Conservation (phyloP, 169 alveolate species). For the Perkinsus chesapeaki region DNA sequence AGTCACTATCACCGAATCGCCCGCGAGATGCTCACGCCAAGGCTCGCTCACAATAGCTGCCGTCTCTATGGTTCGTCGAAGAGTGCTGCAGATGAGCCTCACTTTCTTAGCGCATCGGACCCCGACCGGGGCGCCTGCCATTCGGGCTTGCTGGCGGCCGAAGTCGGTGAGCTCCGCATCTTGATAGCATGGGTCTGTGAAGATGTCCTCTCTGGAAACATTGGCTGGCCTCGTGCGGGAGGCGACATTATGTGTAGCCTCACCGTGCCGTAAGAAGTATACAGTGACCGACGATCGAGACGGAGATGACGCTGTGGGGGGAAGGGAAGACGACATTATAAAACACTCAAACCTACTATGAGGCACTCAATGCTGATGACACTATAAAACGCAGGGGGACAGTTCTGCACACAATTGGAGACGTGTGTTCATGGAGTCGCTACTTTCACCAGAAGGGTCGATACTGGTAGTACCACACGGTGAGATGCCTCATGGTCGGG, state of each 20-base stretch:
- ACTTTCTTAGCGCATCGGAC: neutral
- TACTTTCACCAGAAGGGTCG: constrained; percentile 40
- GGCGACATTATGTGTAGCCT: neutral
- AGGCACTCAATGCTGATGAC: too few relatives aligned
- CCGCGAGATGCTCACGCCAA: neutral
- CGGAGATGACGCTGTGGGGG: neutral
- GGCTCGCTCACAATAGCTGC: neutral
- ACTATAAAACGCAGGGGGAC: too few relatives aligned
- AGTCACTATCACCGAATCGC: neutral
- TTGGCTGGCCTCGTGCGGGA: neutral
- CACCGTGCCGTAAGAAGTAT: neutral
- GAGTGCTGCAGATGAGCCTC: neutral
- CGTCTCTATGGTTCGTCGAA: neutral
- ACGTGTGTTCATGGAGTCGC: too few relatives aligned
- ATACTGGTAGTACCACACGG: constrained; percentile 45
- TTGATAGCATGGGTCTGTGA: neutral
- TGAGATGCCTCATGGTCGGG: constrained; percentile 40
- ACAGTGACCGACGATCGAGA: neutral
- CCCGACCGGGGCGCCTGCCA: neutral
- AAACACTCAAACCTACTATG: too few relatives aligned
- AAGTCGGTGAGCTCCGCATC: neutral
- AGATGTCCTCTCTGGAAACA: neutral
- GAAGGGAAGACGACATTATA: too few relatives aligned
- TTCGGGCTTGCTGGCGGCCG: neutral
- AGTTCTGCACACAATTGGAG: too few relatives aligned